Evolutionary conservation across 176 grass and related monocot species (phyloP).

Genomic region (Hyparrhenia diplandra): DNA sequence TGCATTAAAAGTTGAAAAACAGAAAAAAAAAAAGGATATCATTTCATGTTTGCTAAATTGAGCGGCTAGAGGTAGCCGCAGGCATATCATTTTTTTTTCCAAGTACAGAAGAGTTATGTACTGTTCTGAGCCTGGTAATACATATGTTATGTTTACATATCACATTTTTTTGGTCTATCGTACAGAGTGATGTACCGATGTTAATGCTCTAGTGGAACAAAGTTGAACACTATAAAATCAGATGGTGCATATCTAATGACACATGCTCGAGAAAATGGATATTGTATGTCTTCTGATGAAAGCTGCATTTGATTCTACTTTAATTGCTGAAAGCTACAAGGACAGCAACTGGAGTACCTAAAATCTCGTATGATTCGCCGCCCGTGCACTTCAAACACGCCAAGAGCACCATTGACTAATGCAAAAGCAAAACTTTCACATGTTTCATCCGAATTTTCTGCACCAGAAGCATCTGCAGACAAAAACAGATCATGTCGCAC

Average conservation of each 20-base stretch:
- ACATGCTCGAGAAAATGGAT: neutral
- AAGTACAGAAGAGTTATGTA: neutral
- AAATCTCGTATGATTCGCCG: conserved; percentile 96
- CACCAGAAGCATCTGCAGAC: conserved; percentile 52
- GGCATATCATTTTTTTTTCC: neutral
- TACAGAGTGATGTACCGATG: neutral
- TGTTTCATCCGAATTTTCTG: conserved; percentile 74
- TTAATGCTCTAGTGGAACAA: neutral
- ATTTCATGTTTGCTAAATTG: neutral
- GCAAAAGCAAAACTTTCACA: conserved; percentile 99
- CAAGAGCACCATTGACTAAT: conserved; percentile 97
- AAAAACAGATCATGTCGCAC: conserved; percentile 34
- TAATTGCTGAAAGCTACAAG: conserved; percentile 16
- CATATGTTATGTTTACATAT: neutral
- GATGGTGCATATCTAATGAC: neutral
- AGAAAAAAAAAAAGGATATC: neutral
- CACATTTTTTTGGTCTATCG: neutral
- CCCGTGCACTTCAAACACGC: conserved; percentile 98
- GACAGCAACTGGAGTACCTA: conserved; percentile 52
- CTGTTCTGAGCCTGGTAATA: neutral
- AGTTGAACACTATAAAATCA: neutral
- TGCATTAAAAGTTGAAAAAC: neutral
- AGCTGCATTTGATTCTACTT: conserved; percentile 1
- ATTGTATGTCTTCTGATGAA: neutral
- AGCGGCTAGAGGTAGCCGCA: neutral